phyloP scores from a whole-genome alignment of 2,329 filamentous ascomycete genomes.

The Ascochyta viciae-villosae region DNA sequence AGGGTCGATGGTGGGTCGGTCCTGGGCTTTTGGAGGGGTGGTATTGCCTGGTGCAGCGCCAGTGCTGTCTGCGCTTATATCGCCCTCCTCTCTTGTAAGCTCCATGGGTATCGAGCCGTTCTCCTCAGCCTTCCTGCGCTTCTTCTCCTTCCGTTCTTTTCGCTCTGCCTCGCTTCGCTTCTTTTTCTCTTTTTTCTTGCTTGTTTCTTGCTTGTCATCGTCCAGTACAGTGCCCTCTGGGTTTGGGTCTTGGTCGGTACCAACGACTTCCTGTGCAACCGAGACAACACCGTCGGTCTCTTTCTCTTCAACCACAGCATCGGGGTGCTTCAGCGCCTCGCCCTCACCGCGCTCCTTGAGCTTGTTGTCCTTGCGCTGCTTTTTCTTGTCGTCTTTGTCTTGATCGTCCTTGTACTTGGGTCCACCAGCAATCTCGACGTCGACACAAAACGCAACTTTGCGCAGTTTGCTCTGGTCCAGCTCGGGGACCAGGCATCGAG shows the following conservation, averaged over 20 bases:
- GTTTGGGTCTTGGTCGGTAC: slow-evolving; percentile 52
- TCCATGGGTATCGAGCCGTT: slow-evolving; percentile 89
- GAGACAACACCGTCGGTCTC: slow-evolving; percentile 57
- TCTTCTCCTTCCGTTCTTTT: slow-evolving; percentile 90
- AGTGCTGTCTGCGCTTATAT: slow-evolving; percentile 29
- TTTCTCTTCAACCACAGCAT: slow-evolving; percentile 62
- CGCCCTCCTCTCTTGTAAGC: slow-evolving; percentile 71
- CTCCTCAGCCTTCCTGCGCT: slow-evolving; percentile 81
- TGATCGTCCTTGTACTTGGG: slow-evolving; percentile 74
- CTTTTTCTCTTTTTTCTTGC: slow-evolving; percentile 92
- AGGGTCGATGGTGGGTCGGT: slow-evolving; percentile 85
- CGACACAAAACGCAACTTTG: slow-evolving; percentile 92
- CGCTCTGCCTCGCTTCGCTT: slow-evolving; percentile 92
- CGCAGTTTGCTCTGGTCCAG: slow-evolving; percentile 81
- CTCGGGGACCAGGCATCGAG: slow-evolving; percentile 80
- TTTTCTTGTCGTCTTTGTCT: slow-evolving; percentile 55
- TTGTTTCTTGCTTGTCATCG: slow-evolving; percentile 50
- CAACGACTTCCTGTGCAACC: slow-evolving; percentile 49
- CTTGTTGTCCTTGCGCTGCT: slow-evolving; percentile 63
- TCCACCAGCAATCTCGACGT: slow-evolving; percentile 93
- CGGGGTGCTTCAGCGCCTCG: slow-evolving; percentile 73
- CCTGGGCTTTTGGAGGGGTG: slow-evolving; percentile 62
- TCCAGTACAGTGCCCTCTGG: slow-evolving; percentile 47
- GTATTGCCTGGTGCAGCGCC: slow-evolving; percentile 23
- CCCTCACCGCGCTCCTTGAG: slow-evolving; percentile 75